Base-by-base conservation (phyloP, 2,329 filamentous ascomycete species). In the Colletotrichum siamense region DNA sequence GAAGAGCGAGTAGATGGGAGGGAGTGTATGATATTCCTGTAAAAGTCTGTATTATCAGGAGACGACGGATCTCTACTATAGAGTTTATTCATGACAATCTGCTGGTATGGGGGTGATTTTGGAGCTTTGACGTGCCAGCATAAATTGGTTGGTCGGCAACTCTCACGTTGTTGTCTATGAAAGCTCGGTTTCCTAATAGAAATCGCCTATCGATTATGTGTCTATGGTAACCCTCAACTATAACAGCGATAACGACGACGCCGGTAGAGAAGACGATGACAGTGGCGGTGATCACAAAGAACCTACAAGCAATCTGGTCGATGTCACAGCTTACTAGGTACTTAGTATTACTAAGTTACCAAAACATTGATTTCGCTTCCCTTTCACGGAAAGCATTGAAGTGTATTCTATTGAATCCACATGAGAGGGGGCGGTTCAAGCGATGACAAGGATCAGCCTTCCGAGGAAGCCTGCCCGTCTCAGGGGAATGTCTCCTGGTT, bases 11-110 rank as follows among this genome's bases (percentile, higher is more conserved):
- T 76, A 69, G 12, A 15, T 24, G 67, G 67, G 18, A 6, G 36
- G 26, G 12, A 24, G 15, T 78, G 78, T 78, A 79, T 72, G 77
- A 79, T 79, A 78, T 44, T 61, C 62, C 73, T 73, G 67, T 77
- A 72, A 55, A 68, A 75, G 71, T 68, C 61, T 77, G 75, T 75
- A 77, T 77, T 68, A 75, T 57, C 63, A 66, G 39, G 66, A 55
- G 70, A 76, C 71, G 22, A 61, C 57, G 57, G 70, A 69, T 76
- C 64, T 74, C 71, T 65, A 69, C 70, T 66, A 76, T 69, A 76
- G 74, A 76, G 64, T 71, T 65, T 44, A 39, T 61, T 59, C 57
- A 69, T 36, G 57, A 36, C 26, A 74, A 18, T 22, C 13, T 26
- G 34, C 24, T 28, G 24, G 22, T 39, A 66, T 2, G 4, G 28